phyloP scores from a whole-genome alignment of 495 filamentous ascomycete species.

The Aeminium ludgeri region DNA sequence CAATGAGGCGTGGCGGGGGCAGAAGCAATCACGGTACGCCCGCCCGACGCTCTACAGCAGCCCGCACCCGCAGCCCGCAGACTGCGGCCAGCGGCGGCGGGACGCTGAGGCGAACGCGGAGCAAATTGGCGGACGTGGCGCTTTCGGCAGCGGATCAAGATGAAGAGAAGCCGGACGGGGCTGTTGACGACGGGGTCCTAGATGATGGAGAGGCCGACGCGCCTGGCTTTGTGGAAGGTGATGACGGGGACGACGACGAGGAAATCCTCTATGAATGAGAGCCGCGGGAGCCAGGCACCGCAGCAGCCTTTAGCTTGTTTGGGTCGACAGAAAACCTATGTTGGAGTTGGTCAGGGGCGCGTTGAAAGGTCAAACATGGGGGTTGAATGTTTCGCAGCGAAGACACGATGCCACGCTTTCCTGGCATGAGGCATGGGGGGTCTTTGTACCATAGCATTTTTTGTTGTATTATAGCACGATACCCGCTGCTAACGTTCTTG shows the following conservation, averaged over 20 bases:
- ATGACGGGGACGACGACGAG: constrained; percentile 6
- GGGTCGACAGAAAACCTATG: too few relatives aligned
- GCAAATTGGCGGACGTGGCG: constrained; percentile 22
- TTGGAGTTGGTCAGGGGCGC: too few relatives aligned
- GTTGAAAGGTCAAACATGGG: too few relatives aligned
- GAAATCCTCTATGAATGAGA: constrained; percentile 11
- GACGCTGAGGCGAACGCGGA: constrained; percentile 21
- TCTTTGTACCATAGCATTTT: too few relatives aligned
- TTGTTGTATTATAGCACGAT: too few relatives aligned
- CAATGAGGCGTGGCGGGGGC: constrained; percentile 20
- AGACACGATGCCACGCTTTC: too few relatives aligned
- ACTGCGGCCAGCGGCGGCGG: not conserved
- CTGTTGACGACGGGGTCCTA: constrained; percentile 1
- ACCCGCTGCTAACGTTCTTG: too few relatives aligned
- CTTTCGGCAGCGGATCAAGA: constrained; percentile 17
- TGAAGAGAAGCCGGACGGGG: constrained; percentile 2
- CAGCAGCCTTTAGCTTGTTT: too few relatives aligned
- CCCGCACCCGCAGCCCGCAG: not conserved
- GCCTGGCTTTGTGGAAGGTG: constrained; percentile 5
- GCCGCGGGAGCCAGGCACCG: too few relatives aligned
- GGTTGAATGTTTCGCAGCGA: too few relatives aligned
- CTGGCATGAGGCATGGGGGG: too few relatives aligned
- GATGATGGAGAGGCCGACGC: constrained; percentile 1
- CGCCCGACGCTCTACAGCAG: constrained; percentile 7
- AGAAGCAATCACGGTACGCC: constrained; percentile 11